phyloP scores from a whole-genome alignment of 495 filamentous ascomycete genomes.

The Aspergillus sclerotiicarbonarius region DNA sequence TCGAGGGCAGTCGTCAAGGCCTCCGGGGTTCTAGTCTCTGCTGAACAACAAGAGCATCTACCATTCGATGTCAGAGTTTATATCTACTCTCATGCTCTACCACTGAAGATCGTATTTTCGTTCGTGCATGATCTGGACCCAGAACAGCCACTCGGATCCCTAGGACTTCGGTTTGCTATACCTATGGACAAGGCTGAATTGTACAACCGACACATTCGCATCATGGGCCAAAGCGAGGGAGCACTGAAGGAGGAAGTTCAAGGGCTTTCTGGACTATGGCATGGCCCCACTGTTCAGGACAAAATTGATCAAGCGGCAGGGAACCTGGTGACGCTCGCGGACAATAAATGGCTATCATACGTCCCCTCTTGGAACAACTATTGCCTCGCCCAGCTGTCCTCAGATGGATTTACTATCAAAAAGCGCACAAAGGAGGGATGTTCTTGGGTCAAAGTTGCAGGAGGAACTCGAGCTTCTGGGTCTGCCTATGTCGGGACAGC shows the following conservation, averaged over 20 bases:
- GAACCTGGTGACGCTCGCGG: conserved; percentile 19
- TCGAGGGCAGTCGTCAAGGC: no score
- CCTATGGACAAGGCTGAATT: conserved; percentile 34
- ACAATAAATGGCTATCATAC: conserved; percentile 32
- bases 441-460: conserved; percentile 50
- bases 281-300: conserved; percentile 34
- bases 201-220: conserved; percentile 41
- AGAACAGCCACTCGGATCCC: background rate
- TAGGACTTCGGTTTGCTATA: conserved; percentile 40
- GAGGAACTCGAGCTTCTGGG: conserved; percentile 44
- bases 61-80: background rate
- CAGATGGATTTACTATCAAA: conserved; percentile 50
- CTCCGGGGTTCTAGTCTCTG: no score
- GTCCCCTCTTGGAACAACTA: conserved; percentile 51
- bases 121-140: background rate
- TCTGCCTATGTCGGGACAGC: conserved; percentile 47
- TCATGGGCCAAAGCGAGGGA: conserved; percentile 38
- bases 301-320: conserved; percentile 37
- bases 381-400: conserved; percentile 42
- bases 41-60: no score
- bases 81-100: background rate
- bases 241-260: conserved; percentile 40
- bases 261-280: conserved; percentile 40
- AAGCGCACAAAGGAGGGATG: conserved; percentile 48
- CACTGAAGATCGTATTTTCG: background rate